Evolutionary conservation across 768 basidiomycete genomes (phyloP), one percentile per base, ranked within the genome.

Genomic region (Pisolithus microcarpus): DNA sequence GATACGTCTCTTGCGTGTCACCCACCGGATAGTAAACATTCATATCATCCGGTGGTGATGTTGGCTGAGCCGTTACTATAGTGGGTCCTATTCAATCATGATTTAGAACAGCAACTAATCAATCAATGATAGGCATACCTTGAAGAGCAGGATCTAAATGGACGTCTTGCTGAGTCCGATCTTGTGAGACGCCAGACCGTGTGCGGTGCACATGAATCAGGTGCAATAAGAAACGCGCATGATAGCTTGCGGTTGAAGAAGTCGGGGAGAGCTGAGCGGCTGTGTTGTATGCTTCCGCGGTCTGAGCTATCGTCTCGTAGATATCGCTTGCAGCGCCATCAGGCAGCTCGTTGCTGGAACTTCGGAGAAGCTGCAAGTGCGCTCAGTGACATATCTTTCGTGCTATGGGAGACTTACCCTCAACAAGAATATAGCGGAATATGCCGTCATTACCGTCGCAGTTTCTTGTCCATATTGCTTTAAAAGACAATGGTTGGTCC

Each of bases 391-490:
- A 37, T 23, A 30, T 46, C 10, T 21, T 24, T 38, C 31, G 31
- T 31, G n/a, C 7, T 21, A 19, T 31, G n/a, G 11, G 57, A 67
- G 10, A 21, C 50, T 48, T 62, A 86, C 90, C 75, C 77, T 84
- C 56, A 91, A 71, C 55, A 92, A 69, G 62, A 89, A 85, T 36
- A 91, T 81, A 18, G 89, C 88, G 43, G 85, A 81, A 60, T 91
- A 91, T 23, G 87, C 90, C 18, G 85, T 86, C 89, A 91, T 91
- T 43, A 86, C 79, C 7, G 85, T 83, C 53, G 89, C 80, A 5
- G 86, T 84, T 63, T 91, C 89, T 70, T 91, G 90, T 7, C 85
- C 79, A 58, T 91, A 92, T 42, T 84, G 83, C 88, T 91, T 63
- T 15, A 50, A 45, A 23, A 47, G 43, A 38, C 60, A 34, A 28